Evolutionary conservation across 306 rosid species (phyloP).

Genomic region (Senna tora): DNA sequence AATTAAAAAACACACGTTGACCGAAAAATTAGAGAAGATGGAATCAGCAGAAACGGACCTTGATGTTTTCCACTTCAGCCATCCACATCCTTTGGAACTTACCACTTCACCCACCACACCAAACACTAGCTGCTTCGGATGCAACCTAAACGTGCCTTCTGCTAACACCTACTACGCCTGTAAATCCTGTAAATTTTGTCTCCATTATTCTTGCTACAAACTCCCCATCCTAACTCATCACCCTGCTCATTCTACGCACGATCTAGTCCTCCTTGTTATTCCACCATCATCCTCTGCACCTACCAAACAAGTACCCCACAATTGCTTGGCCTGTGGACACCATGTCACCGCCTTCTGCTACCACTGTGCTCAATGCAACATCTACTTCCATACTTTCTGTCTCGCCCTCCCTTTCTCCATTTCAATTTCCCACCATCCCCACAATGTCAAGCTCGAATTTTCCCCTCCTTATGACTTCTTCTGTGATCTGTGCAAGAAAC

Average conservation of each 20-base stretch:
- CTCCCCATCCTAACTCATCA: conserved; percentile 53
- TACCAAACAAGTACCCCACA: conserved; percentile 15
- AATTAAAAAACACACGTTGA: neutral
- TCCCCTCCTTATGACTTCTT: conserved; percentile 55
- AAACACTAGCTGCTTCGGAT: conserved; percentile 48
- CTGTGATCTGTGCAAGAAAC: conserved; percentile 58
- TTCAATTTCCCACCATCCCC: conserved; percentile 46
- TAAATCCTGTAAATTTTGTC: conserved; percentile 49
- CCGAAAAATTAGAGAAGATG: conserved; percentile 35
- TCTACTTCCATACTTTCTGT: conserved; percentile 52
- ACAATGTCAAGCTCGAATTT: conserved; percentile 51
- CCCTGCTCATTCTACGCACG: conserved; percentile 54
- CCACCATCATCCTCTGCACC: conserved; percentile 38
- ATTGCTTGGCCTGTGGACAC: conserved; percentile 51
- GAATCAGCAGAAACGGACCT: conserved; percentile 34
- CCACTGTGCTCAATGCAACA: conserved; percentile 52
- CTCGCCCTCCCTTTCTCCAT: conserved; percentile 50
- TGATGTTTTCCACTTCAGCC: conserved; percentile 61
- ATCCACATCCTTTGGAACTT: conserved; percentile 54
- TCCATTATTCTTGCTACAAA: conserved; percentile 55
- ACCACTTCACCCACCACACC: conserved; percentile 29
- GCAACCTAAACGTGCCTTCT: conserved; percentile 44
- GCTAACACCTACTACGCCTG: conserved; percentile 48
- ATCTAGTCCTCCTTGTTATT: conserved; percentile 43
- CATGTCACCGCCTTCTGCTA: conserved; percentile 47